Percentiles rank a stretch among this genome's conserved stretches.
These are phyloP conservation scores for Pseudofabraea citricarpa DNA, from an alignment of 2,329 filamentous ascomycete species.

Conservation along the genomic window DNA sequence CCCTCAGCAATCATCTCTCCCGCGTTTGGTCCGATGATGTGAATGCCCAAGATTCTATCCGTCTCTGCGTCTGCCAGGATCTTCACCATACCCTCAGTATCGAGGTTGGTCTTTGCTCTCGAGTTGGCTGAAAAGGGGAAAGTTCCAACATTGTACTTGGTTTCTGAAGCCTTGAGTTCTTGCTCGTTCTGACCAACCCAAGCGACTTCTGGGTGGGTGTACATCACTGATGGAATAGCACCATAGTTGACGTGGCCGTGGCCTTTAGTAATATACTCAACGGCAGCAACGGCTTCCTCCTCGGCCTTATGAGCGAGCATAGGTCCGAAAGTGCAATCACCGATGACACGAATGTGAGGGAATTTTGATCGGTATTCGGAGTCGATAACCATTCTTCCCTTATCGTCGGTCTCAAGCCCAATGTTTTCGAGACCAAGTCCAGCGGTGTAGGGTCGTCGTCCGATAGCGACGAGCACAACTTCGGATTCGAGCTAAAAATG, in stretches of 20 bases:
- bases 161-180: conserved; percentile 82
- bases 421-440: conserved; percentile 93
- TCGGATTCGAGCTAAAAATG: conserved; percentile 88
- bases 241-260: conserved; percentile 99
- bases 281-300: conserved; percentile 89
- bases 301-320: conserved; percentile 99
- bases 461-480: conserved; percentile 94
- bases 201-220: conserved; percentile 96
- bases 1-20: conserved; percentile 99
- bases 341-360: conserved; percentile 93
- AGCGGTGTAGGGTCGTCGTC: conserved; percentile 87
- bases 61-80: conserved; percentile 96
- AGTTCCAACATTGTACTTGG: conserved; percentile 87
- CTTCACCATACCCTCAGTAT: conserved; percentile 94
- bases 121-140: conserved; percentile 99
- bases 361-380: conserved; percentile 98
- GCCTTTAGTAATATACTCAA: conserved; percentile 97
- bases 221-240: conserved; percentile 98
- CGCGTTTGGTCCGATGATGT: conserved; percentile 93
- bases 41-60: conserved; percentile 88
- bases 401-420: conserved; percentile 85
- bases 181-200: conserved; percentile 99
- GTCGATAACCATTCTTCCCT: conserved; percentile 93
- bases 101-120: conserved; percentile 96
- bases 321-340: conserved; percentile 93